Evolutionary conservation across 306 rosid genomes (phyloP).

Genomic region (Castanopsis chinensis): DNA sequence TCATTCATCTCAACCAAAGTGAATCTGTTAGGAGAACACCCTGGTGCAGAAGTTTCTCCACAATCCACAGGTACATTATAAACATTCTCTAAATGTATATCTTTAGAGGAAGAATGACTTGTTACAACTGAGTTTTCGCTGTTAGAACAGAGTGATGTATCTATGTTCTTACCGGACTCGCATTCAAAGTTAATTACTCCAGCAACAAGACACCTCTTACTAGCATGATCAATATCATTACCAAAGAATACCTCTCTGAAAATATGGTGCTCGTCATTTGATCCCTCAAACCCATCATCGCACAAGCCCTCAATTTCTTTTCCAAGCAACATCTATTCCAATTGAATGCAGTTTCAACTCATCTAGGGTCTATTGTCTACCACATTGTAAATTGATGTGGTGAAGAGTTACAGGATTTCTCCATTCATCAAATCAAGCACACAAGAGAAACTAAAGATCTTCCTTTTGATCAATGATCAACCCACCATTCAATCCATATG

Average conservation of each 20-base stretch:
- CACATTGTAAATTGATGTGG: conserved; percentile 8
- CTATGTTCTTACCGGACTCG: conserved; percentile 55
- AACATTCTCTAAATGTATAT: conserved; percentile 39
- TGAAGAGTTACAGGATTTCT: conserved; percentile 16
- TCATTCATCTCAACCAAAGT: conserved; percentile 35
- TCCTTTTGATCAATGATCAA: neutral
- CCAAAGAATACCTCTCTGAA: conserved; percentile 73
- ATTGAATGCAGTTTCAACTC: conserved; percentile 25
- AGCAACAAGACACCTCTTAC: conserved; percentile 55
- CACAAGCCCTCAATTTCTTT: conserved; percentile 55
- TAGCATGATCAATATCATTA: conserved; percentile 34
- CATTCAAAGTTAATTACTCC: conserved; percentile 59
- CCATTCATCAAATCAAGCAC: conserved; percentile 17
- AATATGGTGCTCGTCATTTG: conserved; percentile 61
- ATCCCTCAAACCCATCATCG: conserved; percentile 83
- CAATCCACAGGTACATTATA: conserved; percentile 38
- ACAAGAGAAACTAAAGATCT: conserved; percentile 9
- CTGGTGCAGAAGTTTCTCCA: conserved; percentile 40
- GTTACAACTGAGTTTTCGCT: conserved; percentile 65
- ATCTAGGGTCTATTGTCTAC: conserved; percentile 22
- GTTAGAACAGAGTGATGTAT: conserved; percentile 63
- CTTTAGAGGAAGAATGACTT: conserved; percentile 52
- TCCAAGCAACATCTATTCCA: conserved; percentile 37
- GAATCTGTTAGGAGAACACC: conserved; percentile 36
- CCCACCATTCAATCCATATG: neutral